Conservation (phyloP, 176 grass and related monocot species). For the Juncus effusus region DNA sequence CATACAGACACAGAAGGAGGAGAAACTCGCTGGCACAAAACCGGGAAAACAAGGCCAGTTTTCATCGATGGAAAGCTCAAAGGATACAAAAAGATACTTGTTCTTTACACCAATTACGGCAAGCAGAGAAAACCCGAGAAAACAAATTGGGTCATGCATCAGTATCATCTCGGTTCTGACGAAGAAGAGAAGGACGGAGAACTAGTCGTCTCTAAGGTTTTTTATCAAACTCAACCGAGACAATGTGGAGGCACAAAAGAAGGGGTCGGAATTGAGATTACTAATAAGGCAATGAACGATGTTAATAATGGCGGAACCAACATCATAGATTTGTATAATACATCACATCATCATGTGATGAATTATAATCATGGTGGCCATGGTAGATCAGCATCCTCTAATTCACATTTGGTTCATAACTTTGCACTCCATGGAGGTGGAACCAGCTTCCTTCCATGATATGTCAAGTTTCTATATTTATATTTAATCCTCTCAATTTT, state of each 20-base stretch:
- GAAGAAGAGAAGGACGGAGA: constrained; percentile 91
- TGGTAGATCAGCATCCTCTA: constrained; percentile 34
- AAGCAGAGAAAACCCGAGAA: constrained; percentile 96
- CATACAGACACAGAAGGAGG: constrained; percentile 84
- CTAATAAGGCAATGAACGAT: constrained; percentile 3
- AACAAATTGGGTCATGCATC: constrained; percentile 96
- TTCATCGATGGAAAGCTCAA: constrained; percentile 35
- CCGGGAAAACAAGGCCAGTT: constrained; percentile 86
- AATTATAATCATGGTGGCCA: constrained; percentile 56
- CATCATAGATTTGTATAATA: constrained; percentile 62
- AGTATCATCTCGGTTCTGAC: constrained; percentile 79
- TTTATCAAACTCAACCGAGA: constrained; percentile 96
- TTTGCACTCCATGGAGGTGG: constrained; percentile 75
- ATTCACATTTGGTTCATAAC: constrained; percentile 65
- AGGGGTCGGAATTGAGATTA: constrained; percentile 10
- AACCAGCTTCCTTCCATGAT: constrained; percentile 59
- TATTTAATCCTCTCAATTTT: too few species aligned
- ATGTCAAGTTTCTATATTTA: too few species aligned
- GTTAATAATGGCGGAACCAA: constrained; percentile 20
- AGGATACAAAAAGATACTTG: constrained; percentile 88
- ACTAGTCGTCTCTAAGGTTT: constrained; percentile 96
- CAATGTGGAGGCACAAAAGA: constrained; percentile 54
- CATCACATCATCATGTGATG: constrained; percentile 44
- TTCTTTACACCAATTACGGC: constrained; percentile 88
- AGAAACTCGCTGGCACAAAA: constrained; percentile 99